Conservation (phyloP, 2,329 filamentous ascomycete species). For the Colletotrichum lupini region DNA sequence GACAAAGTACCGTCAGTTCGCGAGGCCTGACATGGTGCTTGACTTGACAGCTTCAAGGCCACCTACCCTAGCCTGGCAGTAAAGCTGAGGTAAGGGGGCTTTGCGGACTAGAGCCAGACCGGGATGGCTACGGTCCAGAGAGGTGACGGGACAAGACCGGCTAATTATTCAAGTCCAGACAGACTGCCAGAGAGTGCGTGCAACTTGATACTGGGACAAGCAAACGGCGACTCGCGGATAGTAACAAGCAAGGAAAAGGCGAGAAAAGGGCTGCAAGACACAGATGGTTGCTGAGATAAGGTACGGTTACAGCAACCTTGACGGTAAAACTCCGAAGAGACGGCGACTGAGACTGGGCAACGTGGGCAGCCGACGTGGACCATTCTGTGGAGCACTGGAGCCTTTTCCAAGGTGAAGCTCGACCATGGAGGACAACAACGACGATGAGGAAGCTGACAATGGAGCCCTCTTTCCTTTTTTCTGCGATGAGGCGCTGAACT, state of each 20-base stretch:
- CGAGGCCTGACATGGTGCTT: not conserved
- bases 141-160: not conserved
- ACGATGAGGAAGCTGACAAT: not conserved
- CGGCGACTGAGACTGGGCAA: not conserved
- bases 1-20: not conserved
- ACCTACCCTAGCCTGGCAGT: not conserved
- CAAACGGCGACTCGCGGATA: not conserved
- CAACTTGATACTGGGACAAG: not conserved
- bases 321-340: not conserved
- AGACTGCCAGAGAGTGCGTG: not conserved
- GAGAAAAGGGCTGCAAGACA: not conserved
- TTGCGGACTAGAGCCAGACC: not conserved
- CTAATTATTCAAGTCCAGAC: not conserved
- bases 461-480: not conserved
- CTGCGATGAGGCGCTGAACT: constrained; percentile 2
- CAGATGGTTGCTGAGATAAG: not conserved
- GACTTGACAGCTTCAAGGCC: not conserved
- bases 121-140: too few species aligned
- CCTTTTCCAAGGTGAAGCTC: not conserved
- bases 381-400: not conserved
- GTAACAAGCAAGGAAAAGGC: not conserved
- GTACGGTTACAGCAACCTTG: not conserved
- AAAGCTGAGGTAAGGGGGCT: not conserved
- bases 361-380: not conserved
- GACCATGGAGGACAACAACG: not conserved